Conservation (phyloP, 257 asterid species). For the Solanum etuberosum region DNA sequence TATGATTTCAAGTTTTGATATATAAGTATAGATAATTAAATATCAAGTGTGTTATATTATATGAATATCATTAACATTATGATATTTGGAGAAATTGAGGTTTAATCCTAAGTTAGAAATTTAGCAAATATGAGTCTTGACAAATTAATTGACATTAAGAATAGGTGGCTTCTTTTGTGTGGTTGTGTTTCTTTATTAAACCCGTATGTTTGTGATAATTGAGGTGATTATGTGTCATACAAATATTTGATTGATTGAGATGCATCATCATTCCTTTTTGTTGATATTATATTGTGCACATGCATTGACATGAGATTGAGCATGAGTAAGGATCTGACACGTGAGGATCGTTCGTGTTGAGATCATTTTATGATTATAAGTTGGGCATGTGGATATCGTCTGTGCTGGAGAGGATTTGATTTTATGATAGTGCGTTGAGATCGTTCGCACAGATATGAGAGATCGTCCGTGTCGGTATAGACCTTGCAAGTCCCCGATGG, state of each 20-base stretch:
- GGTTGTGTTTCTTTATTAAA: background rate
- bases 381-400: background rate
- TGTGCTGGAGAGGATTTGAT: background rate
- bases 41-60: no score
- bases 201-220: background rate
- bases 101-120: background rate
- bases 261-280: background rate
- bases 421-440: no score
- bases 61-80: no score
- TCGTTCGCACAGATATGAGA: background rate
- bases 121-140: background rate
- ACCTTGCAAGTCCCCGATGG: no score
- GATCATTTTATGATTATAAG: background rate
- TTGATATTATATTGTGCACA: no score
- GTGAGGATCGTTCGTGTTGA: background rate
- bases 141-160: background rate
- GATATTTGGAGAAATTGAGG: no score
- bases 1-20: no score
- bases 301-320: background rate
- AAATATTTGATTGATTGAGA: background rate
- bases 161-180: background rate
- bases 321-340: background rate
- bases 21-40: no score
- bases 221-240: background rate
- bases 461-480: background rate